phyloP scores from a whole-genome alignment of 768 basidiomycete species.

The Amanita rubescens region DNA sequence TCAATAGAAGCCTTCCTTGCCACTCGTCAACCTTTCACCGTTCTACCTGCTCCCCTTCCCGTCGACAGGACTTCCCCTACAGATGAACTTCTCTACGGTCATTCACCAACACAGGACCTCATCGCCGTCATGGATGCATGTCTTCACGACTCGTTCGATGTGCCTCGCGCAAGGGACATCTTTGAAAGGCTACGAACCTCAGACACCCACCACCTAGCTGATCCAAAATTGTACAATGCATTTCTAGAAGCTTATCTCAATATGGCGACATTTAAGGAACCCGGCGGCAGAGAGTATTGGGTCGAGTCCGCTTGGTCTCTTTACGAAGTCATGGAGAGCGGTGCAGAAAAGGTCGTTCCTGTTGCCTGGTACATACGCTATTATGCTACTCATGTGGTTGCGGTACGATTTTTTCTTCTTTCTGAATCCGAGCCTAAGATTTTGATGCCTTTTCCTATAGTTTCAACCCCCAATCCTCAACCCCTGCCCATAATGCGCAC shows the following conservation, averaged over 20 bases:
- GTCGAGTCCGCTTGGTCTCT: slow-evolving; percentile 53
- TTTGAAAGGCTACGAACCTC: slow-evolving; percentile 53
- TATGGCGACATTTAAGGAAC: slow-evolving; percentile 45
- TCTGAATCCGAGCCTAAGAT: not conserved
- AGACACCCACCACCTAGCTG: slow-evolving; percentile 23
- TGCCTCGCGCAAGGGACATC: slow-evolving; percentile 66
- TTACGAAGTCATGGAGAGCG: slow-evolving; percentile 48
- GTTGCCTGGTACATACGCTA: slow-evolving; percentile 57
- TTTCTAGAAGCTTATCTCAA: slow-evolving; percentile 59
- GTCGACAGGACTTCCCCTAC: slow-evolving; percentile 29
- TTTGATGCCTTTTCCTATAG: slow-evolving; percentile 16
- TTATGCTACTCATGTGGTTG: slow-evolving; percentile 54
- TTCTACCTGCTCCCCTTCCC: slow-evolving; percentile 65
- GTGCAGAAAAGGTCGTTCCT: slow-evolving; percentile 39
- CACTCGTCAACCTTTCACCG: slow-evolving; percentile 39
- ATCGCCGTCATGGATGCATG: slow-evolving; percentile 81
- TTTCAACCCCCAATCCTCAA: slow-evolving; percentile 29
- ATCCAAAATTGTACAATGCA: slow-evolving; percentile 54
- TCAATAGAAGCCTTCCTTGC: slow-evolving; percentile 48
- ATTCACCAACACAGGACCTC: slow-evolving; percentile 60
- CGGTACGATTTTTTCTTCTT: slow-evolving; percentile 32
- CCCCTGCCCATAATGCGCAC: slow-evolving; percentile 11
- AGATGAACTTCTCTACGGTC: slow-evolving; percentile 51
- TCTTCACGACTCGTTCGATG: slow-evolving; percentile 66
- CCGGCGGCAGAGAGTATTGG: slow-evolving; percentile 44